These are phyloP conservation scores for Phytophthora melonis DNA, from an alignment of 352 stramenopile species.

Conservation along the genomic window DNA sequence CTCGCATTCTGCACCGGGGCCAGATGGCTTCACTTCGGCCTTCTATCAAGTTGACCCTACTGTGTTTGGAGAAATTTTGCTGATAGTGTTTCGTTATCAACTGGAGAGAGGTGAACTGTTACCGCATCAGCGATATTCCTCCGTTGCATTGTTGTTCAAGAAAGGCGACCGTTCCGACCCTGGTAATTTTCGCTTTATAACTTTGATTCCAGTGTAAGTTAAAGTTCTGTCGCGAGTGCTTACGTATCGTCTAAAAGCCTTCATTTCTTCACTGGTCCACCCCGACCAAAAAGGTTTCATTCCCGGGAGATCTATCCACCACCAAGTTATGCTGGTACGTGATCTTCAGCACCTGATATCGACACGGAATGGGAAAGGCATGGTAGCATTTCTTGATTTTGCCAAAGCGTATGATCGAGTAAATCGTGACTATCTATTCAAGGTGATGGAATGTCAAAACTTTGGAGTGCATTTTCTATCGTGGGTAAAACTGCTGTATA, in stretches of 20 bases:
- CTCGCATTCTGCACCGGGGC: too few species aligned
- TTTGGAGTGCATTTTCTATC: too few species aligned
- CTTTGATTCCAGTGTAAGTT: constrained; percentile 19
- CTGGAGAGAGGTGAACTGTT: neutral
- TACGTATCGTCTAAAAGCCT: neutral
- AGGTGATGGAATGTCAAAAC: neutral
- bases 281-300: constrained; percentile 23
- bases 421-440: constrained; percentile 7
- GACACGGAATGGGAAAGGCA: neutral
- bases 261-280: neutral
- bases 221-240: constrained; percentile 8
- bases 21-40: too few species aligned
- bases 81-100: constrained; percentile 3
- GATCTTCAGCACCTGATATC: constrained; percentile 2
- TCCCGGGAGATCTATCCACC: neutral
- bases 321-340: constrained; percentile 8
- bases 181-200: constrained; percentile 9
- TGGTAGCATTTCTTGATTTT: constrained; percentile 12
- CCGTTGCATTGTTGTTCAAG: constrained; percentile 16
- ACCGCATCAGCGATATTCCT: constrained; percentile 1
- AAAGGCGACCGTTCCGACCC: constrained; percentile 1
- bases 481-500: too few species aligned
- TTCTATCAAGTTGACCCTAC: too few species aligned
- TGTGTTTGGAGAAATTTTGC: constrained; percentile 1
- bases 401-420: constrained; percentile 12